Base-by-base conservation (phyloP, 202 grass and related monocot genomes). In the Elaeis oleifera region DNA sequence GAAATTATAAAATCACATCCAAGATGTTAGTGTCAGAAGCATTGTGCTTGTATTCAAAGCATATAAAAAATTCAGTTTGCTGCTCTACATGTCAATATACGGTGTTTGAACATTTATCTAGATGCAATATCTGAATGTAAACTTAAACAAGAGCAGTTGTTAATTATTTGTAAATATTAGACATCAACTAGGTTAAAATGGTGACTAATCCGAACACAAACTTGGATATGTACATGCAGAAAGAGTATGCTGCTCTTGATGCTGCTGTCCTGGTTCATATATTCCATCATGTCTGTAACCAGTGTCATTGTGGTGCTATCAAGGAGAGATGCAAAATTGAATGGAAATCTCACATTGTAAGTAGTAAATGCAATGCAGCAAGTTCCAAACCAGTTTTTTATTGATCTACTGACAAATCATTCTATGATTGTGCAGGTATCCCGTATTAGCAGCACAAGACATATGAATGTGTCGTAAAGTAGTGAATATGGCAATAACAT, bases 261-360 rank as follows among this genome's bases (percentile, higher is more conserved):
- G 87, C 91, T 16, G 91, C 27, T 19, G 90, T 90, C 59, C 82
- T 96, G 26, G 84, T 96, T 64, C 91, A 85, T 69, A 90, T 96
- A 74, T 86, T 96, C 82, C 81, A 79, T 71, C 87, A 89, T 63
- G 64, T 91, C 31, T 64, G 71, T 27, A 83, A 64, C 64, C 87
- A 89, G 49, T 49, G 71, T 60, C 71, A 89, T 63, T 83, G 80
- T 81, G 81, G 67, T 71, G 65, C 74, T 50, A 74, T 58, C 16
- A 75, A 71, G 48, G 89, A 61, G 72, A 48, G 69, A 18, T 77
- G 65, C 78, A 85, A 89, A 58, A 61, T 74, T 0, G 84, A 83
- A 77, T 96, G 87, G 92, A 91, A 89, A 65, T 91, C 92, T 70
- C 87, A 89, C 52, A 85, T 96, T 23, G 92, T 91, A 76, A 85